Evolutionary conservation across 2,329 filamentous ascomycete species (phyloP), one percentile per base, ranked within the genome.

Genomic region (Gliomastix tumulicola): DNA sequence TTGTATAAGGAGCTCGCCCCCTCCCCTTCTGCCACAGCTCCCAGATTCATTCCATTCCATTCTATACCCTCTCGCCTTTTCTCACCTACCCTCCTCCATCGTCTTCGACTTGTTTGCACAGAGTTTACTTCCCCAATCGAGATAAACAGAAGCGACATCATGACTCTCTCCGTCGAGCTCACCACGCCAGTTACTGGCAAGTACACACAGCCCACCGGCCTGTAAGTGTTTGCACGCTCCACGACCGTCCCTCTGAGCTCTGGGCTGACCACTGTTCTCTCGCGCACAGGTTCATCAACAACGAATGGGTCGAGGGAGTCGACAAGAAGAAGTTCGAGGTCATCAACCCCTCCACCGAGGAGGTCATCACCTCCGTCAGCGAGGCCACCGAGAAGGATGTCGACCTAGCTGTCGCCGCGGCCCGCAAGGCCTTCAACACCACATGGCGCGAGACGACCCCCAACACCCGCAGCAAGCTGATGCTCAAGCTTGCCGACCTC

Each of bases 251-350:
- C 16, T 36, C 17, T 12, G 23, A 28, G 31, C 7, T 17, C 39
- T 30, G n/a, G n/a, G n/a, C n/a, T n/a, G n/a, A n/a, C n/a, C n/a
- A 30, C 21, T 36, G 17, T 17, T 18, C 25, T 28, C 16, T 21
- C 21, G 13, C n/a, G 17, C 16, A 9, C 53, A 87, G 83, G 43
- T 92, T 87, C 75, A 92, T 94, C 76, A 89, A 92, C 76, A 89
- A 90, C 63, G 84, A 96, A 65, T 96, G 82, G 68, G 78, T 94
- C 46, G 60, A 64, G 53, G 74, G 79, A 58, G 80, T 84, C 45
- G 86, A 94, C 51, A 88, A 88, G 68, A 83, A 87, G 76, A 88
- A 82, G 49, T 92, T 95, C 56, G 88, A 95, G 66, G 84, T 88
- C 62, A 82, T 92, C 73, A 94, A 94, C 76, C 88, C 88, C 41